Base-by-base conservation (phyloP, 2,329 filamentous ascomycete species). In the Aphanoascus verrucosus region DNA sequence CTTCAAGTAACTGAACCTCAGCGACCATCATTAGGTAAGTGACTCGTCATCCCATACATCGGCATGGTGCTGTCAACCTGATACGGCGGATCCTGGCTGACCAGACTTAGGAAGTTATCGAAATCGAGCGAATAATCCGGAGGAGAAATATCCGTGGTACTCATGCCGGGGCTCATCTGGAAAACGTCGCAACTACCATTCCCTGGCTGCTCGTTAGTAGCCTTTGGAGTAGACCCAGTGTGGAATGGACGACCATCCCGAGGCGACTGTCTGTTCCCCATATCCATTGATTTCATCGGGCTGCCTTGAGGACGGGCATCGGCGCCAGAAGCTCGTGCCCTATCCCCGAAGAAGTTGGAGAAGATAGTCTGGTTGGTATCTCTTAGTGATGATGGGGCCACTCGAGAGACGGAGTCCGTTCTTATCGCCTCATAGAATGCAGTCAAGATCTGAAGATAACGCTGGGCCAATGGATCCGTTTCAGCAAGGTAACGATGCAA, bases 401-500 rank as follows among this genome's bases (percentile, higher is more conserved):
- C 31, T 9, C 52, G 44, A 14, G 28, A 35, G 5, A 14, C 32
- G 1, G 45, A 49, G 31, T 49, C 52, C 35, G 57, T 46, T 17
- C 48, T 41, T 46, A 60, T 58, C 3, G 55, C 54, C n/a, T 72
- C 65, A 20, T 69, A 65, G 56, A 81, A 80, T 5, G 70, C 72
- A 2, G 68, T 66, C 11, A 81, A 63, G 35, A 81, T 80, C 52
- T 73, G 75, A 8, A 71, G 64, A 3, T 79, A 71, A 3, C 77
- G 70, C 2, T 67, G 61, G 1, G 77, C 78, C 59, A 80, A 74
- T 1, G 70, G 68, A 55, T 80, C 78, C 1, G 63, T 67, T 28
- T 69, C 60, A 6, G 74, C 71, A 58, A 76, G 78, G 59, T 75
- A 76, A 2, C 66, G 62, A 63, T 81, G 69, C 42, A 80, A 73